Evolutionary conservation across 768 basidiomycete species (phyloP).

Genomic region (Russula sp.): DNA sequence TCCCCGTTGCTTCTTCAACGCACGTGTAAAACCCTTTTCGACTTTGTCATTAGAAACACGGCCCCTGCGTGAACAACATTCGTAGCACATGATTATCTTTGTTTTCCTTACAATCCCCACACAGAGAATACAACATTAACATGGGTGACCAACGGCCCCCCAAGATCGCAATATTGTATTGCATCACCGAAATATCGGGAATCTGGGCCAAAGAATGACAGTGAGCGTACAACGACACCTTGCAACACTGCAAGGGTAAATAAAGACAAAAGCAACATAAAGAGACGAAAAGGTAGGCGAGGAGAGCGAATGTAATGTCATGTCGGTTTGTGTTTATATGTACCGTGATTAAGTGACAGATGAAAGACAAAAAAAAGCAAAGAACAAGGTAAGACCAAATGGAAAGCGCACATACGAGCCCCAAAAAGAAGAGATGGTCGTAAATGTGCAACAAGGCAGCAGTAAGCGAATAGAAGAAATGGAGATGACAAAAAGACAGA

Average conservation of each 20-base stretch:
- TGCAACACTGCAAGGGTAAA: constrained; percentile 24
- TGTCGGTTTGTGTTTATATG: constrained; percentile 30
- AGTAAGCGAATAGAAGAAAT: neutral
- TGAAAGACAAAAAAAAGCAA: neutral
- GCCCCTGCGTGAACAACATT: neutral
- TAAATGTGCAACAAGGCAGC: constrained; percentile 20
- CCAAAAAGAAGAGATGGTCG: constrained; percentile 15
- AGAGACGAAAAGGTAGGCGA: constrained; percentile 21
- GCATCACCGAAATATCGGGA: constrained; percentile 8
- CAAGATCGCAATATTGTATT: constrained; percentile 24
- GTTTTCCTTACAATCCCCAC: neutral
- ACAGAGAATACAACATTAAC: constrained; percentile 25
- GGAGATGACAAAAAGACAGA: neutral
- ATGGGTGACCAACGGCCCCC: constrained; percentile 17
- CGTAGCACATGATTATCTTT: neutral
- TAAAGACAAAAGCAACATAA: constrained; percentile 31
- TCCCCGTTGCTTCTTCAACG: neutral
- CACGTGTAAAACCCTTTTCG: neutral
- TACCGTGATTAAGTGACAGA: constrained; percentile 17
- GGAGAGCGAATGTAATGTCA: constrained; percentile 33
- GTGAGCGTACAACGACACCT: constrained; percentile 23
- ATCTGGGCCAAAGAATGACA: constrained; percentile 7
- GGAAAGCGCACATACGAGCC: constrained; percentile 20
- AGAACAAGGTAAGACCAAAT: constrained; percentile 4
- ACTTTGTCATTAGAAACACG: neutral